Base-by-base conservation (phyloP, 495 filamentous ascomycete genomes). In the Elasticomyces elasticus region DNA sequence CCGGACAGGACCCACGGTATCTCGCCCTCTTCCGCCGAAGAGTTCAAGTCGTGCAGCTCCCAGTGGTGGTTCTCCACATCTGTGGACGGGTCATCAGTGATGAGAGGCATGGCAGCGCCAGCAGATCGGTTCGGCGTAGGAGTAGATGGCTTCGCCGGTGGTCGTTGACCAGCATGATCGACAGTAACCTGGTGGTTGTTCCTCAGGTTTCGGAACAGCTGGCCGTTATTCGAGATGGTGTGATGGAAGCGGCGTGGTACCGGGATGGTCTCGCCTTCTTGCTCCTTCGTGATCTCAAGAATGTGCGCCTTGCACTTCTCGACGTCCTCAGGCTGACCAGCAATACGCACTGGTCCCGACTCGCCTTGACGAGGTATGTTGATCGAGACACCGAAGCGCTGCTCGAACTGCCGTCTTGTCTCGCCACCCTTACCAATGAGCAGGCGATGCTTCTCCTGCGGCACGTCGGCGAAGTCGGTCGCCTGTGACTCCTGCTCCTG, bases 1-100 rank as follows among this genome's bases (percentile, higher is more conserved):
- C 92, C 94, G 50, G 79, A 82, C 11, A 99, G 78, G 35, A 94
- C 79, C 92, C 92, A 99, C 12, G 94, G 87, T 60, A 95, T 95
- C 17, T 87, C 82, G 25, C 79, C 84, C 30, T 85, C 61, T 5
- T 67, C 63, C 42, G 65, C 58, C 42, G 70, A 67, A 49, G 62
- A 15, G 52, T 64, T 60, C 23, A 71, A 72, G 62, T 89, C 81
- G 43, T 90, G 73, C 6, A 89, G 67, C 52, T 85, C 85, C 87
- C 87, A 98, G 1, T 82, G 85, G 72, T 92, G 81, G 25, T 72
- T 76, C 30, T 87, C 79, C 1, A 74, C 70, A 13, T 76, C 62
- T 0, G 73, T 72, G 28, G 35, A 77, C 74, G 19, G 80, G 41
- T 92, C 84, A 60, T 97, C 91, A 2, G 87, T 96, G 67, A 95